Evolutionary conservation across 352 stramenopile genomes (phyloP).

Genomic region (Thalassiosira livingstoniorum): DNA sequence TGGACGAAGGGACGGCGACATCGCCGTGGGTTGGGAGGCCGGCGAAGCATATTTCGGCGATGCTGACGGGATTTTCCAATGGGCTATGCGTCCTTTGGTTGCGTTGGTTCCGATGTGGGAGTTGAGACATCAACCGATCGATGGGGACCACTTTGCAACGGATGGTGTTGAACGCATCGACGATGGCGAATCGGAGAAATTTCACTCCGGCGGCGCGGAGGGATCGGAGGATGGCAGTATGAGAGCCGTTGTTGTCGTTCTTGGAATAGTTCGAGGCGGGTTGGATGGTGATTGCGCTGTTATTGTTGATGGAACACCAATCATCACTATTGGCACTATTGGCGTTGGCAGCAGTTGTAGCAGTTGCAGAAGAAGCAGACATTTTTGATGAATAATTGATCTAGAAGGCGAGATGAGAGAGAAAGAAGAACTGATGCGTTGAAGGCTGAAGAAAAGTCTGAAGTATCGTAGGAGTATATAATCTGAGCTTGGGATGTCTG

Average conservation of each 20-base stretch:
- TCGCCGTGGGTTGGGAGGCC: slow-evolving; percentile 69
- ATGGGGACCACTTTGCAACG: slow-evolving; percentile 70
- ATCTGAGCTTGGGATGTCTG: no score
- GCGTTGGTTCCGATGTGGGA: slow-evolving; percentile 18
- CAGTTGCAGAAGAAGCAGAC: no score
- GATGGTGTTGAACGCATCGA: slow-evolving; percentile 78
- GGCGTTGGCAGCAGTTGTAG: no score
- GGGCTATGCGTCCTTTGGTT: slow-evolving; percentile 14
- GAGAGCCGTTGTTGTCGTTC: slow-evolving; percentile 22
- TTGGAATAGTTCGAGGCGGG: slow-evolving; percentile 32
- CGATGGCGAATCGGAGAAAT: slow-evolving; percentile 73
- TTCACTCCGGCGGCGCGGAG: slow-evolving; percentile 74
- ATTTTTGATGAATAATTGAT: no score
- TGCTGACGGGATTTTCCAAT: slow-evolving; percentile 59
- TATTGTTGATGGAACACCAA: no score
- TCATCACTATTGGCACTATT: no score
- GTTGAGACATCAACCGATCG: slow-evolving; percentile 27
- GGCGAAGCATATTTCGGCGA: slow-evolving; percentile 75
- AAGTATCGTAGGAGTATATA: no score
- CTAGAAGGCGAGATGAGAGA: no score
- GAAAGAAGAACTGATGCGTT: no score
- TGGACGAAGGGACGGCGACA: slow-evolving; percentile 54
- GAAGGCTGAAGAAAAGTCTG: no score
- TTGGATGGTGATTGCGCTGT: slow-evolving; percentile 25
- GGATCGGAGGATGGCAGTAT: slow-evolving; percentile 67